Percentiles rank a stretch among this genome's conserved stretches.
These are phyloP conservation scores for Aspergillus fijiensis DNA, from an alignment of 2,329 filamentous ascomycete genomes.

Conservation along the genomic window DNA sequence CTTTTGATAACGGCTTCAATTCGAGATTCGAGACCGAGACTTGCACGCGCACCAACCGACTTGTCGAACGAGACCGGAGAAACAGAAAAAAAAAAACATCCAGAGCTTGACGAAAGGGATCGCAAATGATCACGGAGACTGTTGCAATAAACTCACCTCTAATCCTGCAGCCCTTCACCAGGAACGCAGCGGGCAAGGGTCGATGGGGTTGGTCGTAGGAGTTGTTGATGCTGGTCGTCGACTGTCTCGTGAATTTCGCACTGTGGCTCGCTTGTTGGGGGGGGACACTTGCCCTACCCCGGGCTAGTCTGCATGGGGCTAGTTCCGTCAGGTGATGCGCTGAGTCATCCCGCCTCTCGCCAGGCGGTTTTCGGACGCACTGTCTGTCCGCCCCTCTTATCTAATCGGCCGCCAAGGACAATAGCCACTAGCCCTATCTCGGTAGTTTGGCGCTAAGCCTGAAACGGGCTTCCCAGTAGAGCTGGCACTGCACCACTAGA, in stretches of 20 bases:
- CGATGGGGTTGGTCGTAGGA: constrained; percentile 38
- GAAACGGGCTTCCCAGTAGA: no score
- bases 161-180: constrained; percentile 48
- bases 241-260: constrained; percentile 44
- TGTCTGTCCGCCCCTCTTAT: background rate
- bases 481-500: no score
- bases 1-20: background rate
- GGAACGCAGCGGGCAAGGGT: constrained; percentile 43
- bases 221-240: constrained; percentile 42
- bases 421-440: background rate
- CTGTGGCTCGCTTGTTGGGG: constrained; percentile 47
- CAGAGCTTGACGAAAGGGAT: constrained; percentile 21
- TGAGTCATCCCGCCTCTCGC: background rate
- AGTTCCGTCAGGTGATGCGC: constrained; percentile 30
- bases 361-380: constrained; percentile 3
- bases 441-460: background rate
- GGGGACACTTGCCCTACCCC: constrained; percentile 36
- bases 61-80: background rate
- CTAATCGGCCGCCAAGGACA: background rate
- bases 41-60: constrained; percentile 7
- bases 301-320: constrained; percentile 28
- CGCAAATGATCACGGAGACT: constrained; percentile 14
- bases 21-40: background rate
- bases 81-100: constrained; percentile 12
- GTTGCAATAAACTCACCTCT: constrained; percentile 41